These are phyloP conservation scores for Quillaja saponaria DNA, from an alignment of 306 rosid genomes.

Conservation along the genomic window DNA sequence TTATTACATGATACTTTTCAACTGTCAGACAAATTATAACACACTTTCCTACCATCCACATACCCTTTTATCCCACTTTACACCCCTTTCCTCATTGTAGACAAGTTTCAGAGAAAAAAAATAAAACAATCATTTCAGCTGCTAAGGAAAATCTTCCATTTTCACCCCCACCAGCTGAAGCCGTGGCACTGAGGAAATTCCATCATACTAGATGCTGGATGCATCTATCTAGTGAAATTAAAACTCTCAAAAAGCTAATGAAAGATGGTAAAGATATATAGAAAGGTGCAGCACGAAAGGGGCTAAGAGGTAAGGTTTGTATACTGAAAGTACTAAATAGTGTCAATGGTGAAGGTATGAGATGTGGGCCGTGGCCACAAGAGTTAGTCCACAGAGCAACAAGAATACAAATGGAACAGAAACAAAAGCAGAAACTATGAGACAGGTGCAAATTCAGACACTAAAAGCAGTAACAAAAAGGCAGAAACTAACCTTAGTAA, in stretches of 20 bases:
- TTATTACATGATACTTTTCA: too few relatives aligned
- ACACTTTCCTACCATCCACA: too few relatives aligned
- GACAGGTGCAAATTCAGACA: too few relatives aligned
- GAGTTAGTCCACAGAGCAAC: too few relatives aligned
- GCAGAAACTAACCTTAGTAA: constrained; percentile 63
- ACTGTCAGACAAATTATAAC: too few relatives aligned
- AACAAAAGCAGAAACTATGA: too few relatives aligned
- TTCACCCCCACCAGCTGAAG: background rate
- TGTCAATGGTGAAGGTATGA: constrained; percentile 2
- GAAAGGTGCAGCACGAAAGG: constrained; percentile 1
- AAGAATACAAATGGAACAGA: too few relatives aligned
- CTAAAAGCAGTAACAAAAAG: constrained; percentile 19
- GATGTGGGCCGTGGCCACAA: constrained; percentile 4
- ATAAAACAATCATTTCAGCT: background rate
- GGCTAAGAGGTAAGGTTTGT: background rate
- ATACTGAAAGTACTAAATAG: constrained; percentile 1
- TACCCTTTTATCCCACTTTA: too few relatives aligned
- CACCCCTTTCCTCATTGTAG: too few relatives aligned
- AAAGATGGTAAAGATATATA: background rate
- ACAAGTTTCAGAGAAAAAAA: too few relatives aligned
- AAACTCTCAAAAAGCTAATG: constrained; percentile 2
- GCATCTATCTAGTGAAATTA: constrained; percentile 4
- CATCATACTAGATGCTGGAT: background rate
- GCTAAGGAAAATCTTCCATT: too few relatives aligned
- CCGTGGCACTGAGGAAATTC: background rate